Percentiles rank a stretch among this genome's conserved stretches.
phyloP scores from a whole-genome alignment of 441 rosid species.

The Hura crepitans region DNA sequence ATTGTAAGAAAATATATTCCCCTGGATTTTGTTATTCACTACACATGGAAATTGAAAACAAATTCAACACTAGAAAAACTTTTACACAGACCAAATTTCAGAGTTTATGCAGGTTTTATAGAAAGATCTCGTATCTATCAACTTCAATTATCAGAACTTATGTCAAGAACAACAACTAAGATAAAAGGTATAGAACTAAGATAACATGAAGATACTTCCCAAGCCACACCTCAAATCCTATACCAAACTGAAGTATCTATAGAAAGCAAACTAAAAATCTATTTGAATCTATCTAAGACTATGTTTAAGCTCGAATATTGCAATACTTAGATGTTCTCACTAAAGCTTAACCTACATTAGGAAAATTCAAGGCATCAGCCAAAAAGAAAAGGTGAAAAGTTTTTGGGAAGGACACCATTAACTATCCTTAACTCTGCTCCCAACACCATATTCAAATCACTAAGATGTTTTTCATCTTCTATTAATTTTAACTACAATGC shows the following conservation, averaged over 20 bases:
- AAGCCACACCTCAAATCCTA: conserved; percentile 93
- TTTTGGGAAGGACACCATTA: conserved; percentile 3
- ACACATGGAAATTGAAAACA: too few relatives aligned
- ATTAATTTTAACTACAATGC: conserved; percentile 58
- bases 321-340: conserved; percentile 85
- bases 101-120: too few relatives aligned
- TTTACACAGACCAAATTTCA: too few relatives aligned
- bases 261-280: conserved; percentile 92
- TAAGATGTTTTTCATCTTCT: conserved; percentile 72
- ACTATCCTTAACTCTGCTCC: conserved; percentile 94
- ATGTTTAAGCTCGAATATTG: conserved; percentile 91
- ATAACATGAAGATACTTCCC: conserved; percentile 90
- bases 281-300: conserved; percentile 49
- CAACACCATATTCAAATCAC: conserved; percentile 85
- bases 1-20: too few relatives aligned
- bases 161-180: not conserved
- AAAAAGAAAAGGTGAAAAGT: conserved; percentile 11
- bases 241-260: conserved; percentile 86
- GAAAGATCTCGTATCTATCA: not conserved
- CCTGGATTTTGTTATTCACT: too few relatives aligned
- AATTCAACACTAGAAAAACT: too few relatives aligned
- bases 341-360: conserved; percentile 79
- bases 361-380: conserved; percentile 19
- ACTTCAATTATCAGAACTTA: not conserved
- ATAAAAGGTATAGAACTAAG: conserved; percentile 3